Base-by-base conservation (phyloP, 2,329 filamentous ascomycete genomes). In the Talaromyces piceae region DNA sequence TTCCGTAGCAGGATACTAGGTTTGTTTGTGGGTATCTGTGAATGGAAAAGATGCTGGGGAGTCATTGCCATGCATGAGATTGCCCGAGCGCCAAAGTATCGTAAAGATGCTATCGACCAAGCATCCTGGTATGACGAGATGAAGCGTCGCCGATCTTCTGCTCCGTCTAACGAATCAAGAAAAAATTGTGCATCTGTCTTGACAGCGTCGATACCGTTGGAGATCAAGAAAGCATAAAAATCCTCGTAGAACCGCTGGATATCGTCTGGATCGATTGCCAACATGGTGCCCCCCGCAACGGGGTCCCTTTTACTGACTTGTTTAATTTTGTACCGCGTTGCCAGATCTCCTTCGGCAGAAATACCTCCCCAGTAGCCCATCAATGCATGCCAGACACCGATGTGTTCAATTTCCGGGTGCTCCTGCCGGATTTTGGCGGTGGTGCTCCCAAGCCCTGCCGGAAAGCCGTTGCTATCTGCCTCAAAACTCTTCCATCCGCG, bases 21-120 rank as follows among this genome's bases (percentile, higher is more conserved):
- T 46, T 83, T 82, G 63, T 86, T 88, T n/a, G 76, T 80, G 1
- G 87, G 87, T 22, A 95, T 73, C 59, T 94, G 88, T 1, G 85
- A 86, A 64, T 90, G 83, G 70, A 95, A 96, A 8, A 97, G 75
- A 16, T 91, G 84, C 52, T 91, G 86, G 0, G 93, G 93, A 2
- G 85, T 80, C 67, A 93, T 87, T 0, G 90, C 93, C 91, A 97
- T 97, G 81, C 93, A 97, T 3, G 88, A 91, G 47, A 96, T 94
- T 4, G 84, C 81, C 59, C 83, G 86, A 45, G 79, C 81, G 59
- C 82, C 80, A 63, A 98, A 93, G 64, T 94, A 79, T 9, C 84
- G 84, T 7, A 95, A 77, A 7, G 84, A 82, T 1, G 87, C 82
- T 49, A 90, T 79, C 2, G 81, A 83, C 91, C 91, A 97, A 6